These are phyloP conservation scores for Peronosclerospora sorghi DNA, from an alignment of 352 stramenopile species.

Conservation along the genomic window DNA sequence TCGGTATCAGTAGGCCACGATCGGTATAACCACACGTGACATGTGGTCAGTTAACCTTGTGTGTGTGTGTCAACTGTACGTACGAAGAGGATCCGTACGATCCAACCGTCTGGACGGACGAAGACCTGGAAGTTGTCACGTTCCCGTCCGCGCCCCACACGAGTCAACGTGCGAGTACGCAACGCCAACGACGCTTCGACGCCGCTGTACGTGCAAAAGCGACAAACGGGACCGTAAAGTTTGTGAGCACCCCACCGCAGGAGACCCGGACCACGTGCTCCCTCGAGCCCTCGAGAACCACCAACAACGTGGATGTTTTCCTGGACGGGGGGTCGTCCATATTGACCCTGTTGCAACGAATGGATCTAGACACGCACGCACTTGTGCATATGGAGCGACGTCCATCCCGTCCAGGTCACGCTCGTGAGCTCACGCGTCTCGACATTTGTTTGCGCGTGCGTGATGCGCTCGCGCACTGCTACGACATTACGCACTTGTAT, in stretches of 20 bases:
- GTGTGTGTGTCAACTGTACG: no score
- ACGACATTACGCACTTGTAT: slow-evolving; percentile 75
- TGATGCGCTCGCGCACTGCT: no score
- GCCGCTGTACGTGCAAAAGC: slow-evolving; percentile 24
- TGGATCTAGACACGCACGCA: slow-evolving; percentile 61
- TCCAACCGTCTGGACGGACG: slow-evolving; percentile 7
- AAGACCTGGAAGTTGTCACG: slow-evolving; percentile 42
- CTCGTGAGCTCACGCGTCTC: slow-evolving; percentile 28
- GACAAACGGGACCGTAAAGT: not conserved
- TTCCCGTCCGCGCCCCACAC: slow-evolving; percentile 50
- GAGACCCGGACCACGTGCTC: no score
- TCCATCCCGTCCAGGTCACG: slow-evolving; percentile 28
- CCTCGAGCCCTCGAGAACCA: no score
- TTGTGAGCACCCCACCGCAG: not conserved
- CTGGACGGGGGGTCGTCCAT: slow-evolving; percentile 21
- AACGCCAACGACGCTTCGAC: slow-evolving; percentile 47
- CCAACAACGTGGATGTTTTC: not conserved
- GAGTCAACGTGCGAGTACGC: slow-evolving; percentile 42
- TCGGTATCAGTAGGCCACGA: not conserved
- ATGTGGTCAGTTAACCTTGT: not conserved
- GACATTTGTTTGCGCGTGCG: no score
- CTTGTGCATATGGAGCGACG: slow-evolving; percentile 73
- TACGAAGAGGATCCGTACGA: slow-evolving; percentile 35
- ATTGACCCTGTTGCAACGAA: slow-evolving; percentile 33
- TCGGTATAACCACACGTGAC: not conserved